Percentiles rank a stretch among this genome's conserved stretches.
phyloP scores from a whole-genome alignment of 345 rosid genomes.

The Citrus australasica region DNA sequence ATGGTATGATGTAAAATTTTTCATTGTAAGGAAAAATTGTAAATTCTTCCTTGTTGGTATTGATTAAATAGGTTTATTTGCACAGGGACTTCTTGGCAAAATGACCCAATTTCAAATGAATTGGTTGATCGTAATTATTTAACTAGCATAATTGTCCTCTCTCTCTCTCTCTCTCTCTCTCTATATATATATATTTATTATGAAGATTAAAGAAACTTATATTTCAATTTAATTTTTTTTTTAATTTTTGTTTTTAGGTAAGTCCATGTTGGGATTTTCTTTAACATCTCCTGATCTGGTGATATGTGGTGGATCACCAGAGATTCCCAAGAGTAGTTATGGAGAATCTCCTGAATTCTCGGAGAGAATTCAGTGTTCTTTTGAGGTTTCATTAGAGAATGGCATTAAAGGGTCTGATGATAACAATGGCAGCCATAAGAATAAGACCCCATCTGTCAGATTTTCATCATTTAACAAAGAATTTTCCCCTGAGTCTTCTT shows the following conservation, averaged over 20 bases:
- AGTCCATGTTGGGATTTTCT: constrained; percentile 58
- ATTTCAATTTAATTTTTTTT: too few species aligned
- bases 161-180: too few species aligned
- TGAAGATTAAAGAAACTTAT: neutral
- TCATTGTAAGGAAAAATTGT: neutral
- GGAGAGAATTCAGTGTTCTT: constrained; percentile 25
- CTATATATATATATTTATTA: neutral
- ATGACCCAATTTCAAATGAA: constrained; percentile 5
- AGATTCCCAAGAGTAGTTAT: constrained; percentile 29
- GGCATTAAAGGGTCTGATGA: constrained; percentile 48
- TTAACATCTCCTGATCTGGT: constrained; percentile 76
- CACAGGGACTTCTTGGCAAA: constrained; percentile 13
- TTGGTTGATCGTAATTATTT: constrained; percentile 15
- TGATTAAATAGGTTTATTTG: neutral
- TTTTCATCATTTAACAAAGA: constrained; percentile 62
- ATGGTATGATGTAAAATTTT: constrained; percentile 26
- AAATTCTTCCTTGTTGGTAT: neutral
- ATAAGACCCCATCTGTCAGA: constrained; percentile 48
- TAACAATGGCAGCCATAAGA: constrained; percentile 22
- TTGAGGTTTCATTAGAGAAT: constrained; percentile 79
- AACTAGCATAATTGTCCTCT: neutral
- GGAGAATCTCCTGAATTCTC: constrained; percentile 47
- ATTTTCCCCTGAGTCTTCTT: constrained; percentile 75
- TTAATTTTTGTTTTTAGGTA: constrained; percentile 33
- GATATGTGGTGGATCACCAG: constrained; percentile 66